Base-by-base conservation (phyloP, 176 grass and related monocot species). In the Hsuehochloa calcarea region DNA sequence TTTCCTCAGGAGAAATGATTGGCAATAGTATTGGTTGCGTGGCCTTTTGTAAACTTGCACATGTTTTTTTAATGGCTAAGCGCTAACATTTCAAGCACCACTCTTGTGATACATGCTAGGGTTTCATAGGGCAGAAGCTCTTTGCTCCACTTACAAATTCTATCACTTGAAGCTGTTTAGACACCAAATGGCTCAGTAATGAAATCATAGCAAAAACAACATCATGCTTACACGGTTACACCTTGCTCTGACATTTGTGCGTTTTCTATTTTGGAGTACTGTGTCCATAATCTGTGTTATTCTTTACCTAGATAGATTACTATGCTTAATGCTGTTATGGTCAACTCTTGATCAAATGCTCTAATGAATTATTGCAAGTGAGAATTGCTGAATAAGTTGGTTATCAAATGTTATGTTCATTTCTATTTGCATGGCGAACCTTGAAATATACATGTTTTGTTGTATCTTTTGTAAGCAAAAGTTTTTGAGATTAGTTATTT, bases 381-480 rank as follows among this genome's bases (percentile, higher is more conserved):
- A 63, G 63, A 81, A 76, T 34, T 51, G 16, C 29, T 49, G 54
- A 71, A 77, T 72, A 44, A 37, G 51, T 50, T 71, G 15, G 72
- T 69, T 50, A 39, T 55, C 26, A 65, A 62, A 55, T 75, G 65
- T 17, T 29, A 75, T 79, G 50, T 80, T 81, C 52, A 50, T 84
- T 74, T 89, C 5, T 72, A 41, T 84, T 78, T 65, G 58, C 64
- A 64, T 71, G 34, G n/a, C 40, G 61, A 79, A 78, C 44, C 60
- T 86, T 70, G 20, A 58, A 77, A 70, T 69, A 58, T 66, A 29
- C 51, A 81, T 65, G 41, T 63, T 77, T 38, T 50, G 13, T 67
- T 56, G 29, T 77, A 78, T 55, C 52, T 92, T 37, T 78, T 82
- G 77, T 80, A 67, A 87, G 69, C 37, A 72, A 68, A 74, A 84